Conservation (phyloP, 202 grass and related monocot species). For the Zoysia matrella region DNA sequence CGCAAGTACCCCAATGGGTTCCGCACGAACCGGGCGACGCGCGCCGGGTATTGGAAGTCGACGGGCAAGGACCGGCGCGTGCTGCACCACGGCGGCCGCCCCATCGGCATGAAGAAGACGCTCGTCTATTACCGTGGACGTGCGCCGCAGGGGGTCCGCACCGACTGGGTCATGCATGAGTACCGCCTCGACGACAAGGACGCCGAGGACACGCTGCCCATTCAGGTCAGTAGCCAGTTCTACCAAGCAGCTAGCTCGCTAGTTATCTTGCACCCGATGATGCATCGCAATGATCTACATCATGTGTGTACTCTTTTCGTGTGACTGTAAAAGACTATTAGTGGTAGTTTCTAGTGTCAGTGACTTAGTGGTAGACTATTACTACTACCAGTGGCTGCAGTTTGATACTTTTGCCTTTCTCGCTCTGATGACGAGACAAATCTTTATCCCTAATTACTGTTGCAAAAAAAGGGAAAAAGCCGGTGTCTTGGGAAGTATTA, state of each 20-base stretch:
- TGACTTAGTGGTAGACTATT: not conserved
- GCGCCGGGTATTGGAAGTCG: conserved; percentile 96
- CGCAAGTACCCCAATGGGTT: conserved; percentile 95
- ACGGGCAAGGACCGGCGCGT: conserved; percentile 94
- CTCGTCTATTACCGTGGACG: conserved; percentile 92
- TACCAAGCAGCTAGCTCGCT: not conserved
- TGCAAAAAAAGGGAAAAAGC: no score
- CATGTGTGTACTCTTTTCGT: conserved; percentile 27
- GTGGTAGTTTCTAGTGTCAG: conserved; percentile 1
- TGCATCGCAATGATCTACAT: conserved; percentile 1
- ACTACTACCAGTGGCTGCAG: not conserved
- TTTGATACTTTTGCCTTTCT: conserved; percentile 18
- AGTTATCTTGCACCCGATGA: not conserved
- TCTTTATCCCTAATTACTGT: no score
- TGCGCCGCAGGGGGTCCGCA: conserved; percentile 86
- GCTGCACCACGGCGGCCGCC: conserved; percentile 59
- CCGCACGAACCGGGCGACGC: conserved; percentile 86
- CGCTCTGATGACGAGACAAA: conserved; percentile 41
- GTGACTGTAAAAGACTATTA: conserved; percentile 33
- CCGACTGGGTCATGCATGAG: conserved; percentile 98
- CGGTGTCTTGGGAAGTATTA: no score
- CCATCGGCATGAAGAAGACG: conserved; percentile 99
- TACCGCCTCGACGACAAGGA: conserved; percentile 97
- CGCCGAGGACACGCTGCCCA: conserved; percentile 72
- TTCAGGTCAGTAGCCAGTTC: conserved; percentile 59